These are phyloP conservation scores for Vitis hybrid DNA, from an alignment of 177 flowering plant species.

Conservation along the genomic window DNA sequence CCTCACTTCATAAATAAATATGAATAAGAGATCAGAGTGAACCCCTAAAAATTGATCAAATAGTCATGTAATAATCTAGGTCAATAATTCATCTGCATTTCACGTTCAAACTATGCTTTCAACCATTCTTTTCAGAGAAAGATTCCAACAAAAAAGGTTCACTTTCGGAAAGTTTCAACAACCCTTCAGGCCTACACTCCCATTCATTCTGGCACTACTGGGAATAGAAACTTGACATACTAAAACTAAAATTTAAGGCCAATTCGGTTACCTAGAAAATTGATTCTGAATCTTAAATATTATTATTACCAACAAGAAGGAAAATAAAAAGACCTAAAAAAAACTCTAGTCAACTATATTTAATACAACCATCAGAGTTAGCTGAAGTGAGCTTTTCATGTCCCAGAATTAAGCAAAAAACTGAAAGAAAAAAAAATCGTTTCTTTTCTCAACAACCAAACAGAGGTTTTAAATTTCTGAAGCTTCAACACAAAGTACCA, in stretches of 20 bases:
- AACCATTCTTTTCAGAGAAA: not conserved
- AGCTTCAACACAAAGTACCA: not conserved
- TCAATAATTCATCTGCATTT: not conserved
- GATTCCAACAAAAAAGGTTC: not conserved
- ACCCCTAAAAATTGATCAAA: too few relatives aligned
- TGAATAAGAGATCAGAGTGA: too few relatives aligned
- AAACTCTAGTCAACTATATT: not conserved
- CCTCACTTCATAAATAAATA: too few relatives aligned
- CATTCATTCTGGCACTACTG: not conserved
- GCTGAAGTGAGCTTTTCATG: not conserved
- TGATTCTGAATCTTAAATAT: too few relatives aligned
- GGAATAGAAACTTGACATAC: too few relatives aligned
- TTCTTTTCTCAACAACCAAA: not conserved
- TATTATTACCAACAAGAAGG: too few relatives aligned
- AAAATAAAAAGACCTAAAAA: not conserved
- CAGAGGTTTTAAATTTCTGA: not conserved
- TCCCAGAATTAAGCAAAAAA: not conserved
- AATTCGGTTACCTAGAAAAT: too few relatives aligned
- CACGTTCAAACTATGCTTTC: not conserved
- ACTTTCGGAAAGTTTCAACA: not conserved
- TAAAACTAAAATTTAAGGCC: too few relatives aligned
- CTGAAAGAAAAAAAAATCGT: not conserved
- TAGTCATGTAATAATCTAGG: not conserved
- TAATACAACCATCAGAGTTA: not conserved
- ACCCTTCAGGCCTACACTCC: not conserved